Evolutionary conservation across 768 basidiomycete genomes (phyloP), one percentile per base, ranked within the genome.

Genomic region (Tephrocybe rancida): DNA sequence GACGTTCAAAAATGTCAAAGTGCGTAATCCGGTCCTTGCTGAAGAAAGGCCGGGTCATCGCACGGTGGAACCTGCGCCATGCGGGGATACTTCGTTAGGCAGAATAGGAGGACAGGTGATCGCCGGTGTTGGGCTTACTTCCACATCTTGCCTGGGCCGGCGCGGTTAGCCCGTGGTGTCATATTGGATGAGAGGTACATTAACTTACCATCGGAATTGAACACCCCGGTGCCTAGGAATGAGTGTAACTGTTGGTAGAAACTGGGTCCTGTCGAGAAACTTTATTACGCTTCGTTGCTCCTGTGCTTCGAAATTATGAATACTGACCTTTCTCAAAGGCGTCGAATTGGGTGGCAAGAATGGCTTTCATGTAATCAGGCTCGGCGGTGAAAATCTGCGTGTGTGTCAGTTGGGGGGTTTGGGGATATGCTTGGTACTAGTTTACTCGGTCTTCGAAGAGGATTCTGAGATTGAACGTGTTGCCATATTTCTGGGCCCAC

Each of bases 11-110:
- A 26, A 80, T 82, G 22, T 86, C 80, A 48, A 86, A 87, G 62
- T 86, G 79, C 42, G 75, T 79, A 48, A 86, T 79, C 27, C 78
- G 71, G 29, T 88, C 86, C 39, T 74, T 76, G 49, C 66, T 79
- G 70, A 90, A 89, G 72, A 89, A 88, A 0, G 87, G 87, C 0
- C 88, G 80, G 0, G 85, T 84, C 73, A 90, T 85, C 3, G 75
- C 61, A 9, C 87, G 82, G 64, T 88, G 86, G 59, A 86, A 80
- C 61, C 86, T 81, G 30, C 27, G 9, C 26, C 65, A 42, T 16
- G 26, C 51, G 43, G 46, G 48, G 24, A 13, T 21, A 6, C 25
- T 39, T 14, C 39, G 35, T 27, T 16, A 39, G 18, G 6, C 13
- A n/a, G n/a, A n/a, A n/a, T n/a, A n/a, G n/a, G n/a, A n/a, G 16